These are phyloP conservation scores for Pseudogymnoascus sp. DNA, from an alignment of 2,329 filamentous ascomycete species.

Conservation along the genomic window DNA sequence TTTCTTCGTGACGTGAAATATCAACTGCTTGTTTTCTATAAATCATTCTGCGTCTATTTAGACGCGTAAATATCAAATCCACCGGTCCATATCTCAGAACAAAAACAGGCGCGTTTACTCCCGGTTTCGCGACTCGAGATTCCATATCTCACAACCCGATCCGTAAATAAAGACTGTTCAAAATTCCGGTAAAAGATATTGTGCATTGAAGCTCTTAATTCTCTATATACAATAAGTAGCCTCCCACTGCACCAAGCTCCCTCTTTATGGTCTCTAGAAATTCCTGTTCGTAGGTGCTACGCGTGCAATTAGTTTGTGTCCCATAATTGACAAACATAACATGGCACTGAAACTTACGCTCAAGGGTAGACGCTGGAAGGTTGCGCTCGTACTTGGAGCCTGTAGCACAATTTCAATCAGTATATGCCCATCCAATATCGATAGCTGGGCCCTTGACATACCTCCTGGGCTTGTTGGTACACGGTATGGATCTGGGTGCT, in stretches of 20 bases:
- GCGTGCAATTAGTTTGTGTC: conserved; percentile 10
- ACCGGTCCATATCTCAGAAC: neutral
- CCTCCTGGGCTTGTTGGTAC: conserved; percentile 89
- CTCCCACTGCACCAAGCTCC: neutral
- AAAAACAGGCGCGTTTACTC: conserved; percentile 2
- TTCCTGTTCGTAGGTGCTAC: conserved; percentile 23
- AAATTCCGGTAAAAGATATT: neutral
- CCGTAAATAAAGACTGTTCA: neutral
- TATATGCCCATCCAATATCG: neutral
- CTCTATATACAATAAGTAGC: conserved; percentile 2
- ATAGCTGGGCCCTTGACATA: conserved; percentile 34
- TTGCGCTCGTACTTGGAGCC: conserved; percentile 97
- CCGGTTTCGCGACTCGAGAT: neutral
- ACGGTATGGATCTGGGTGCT: conserved; percentile 90
- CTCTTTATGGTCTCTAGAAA: conserved; percentile 13
- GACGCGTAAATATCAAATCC: neutral
- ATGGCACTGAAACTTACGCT: conserved; percentile 55
- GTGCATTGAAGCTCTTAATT: conserved; percentile 7
- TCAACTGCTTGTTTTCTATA: neutral
- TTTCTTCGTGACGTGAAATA: neutral
- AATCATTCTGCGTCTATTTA: neutral
- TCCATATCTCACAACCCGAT: neutral
- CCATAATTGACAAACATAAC: neutral
- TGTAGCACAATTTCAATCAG: conserved; percentile 30
- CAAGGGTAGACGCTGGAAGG: conserved; percentile 67